Base-by-base conservation (phyloP, 257 asterid species). In the Perilla frutescens region DNA sequence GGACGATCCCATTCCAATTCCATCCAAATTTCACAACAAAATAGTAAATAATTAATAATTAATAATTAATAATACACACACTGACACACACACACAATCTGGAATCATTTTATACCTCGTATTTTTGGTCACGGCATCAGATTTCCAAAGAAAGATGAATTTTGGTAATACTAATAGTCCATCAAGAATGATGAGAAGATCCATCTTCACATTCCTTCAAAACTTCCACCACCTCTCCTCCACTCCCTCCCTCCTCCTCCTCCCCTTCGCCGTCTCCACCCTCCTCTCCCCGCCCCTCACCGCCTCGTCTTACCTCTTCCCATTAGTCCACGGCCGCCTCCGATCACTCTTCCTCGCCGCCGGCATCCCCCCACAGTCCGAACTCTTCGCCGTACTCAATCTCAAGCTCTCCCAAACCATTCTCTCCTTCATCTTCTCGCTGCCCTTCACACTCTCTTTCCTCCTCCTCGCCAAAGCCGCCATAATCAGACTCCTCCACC, bases 401-500 rank as follows among this genome's bases (percentile, higher is more conserved):
- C 82, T 88, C 43, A 91, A 86, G 71, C 96, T 94, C 82, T 80
- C 98, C 61, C 97, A 87, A 14, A 84, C 98, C 55, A 72, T 86
- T 7, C 68, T 84, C 36, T 77, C 87, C 1, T 88, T 80, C 39
- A 59, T 85, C 51, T 77, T 91, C 62, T 61, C 77, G 47, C 65
- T 83, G 14, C 98, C 99, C 77, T 85, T 87, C 48, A 61, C 92
- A 12, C 73, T 91, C 31, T 84, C 99, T 41, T 87, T 78, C 58
- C 89, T 84, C 80, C 98, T 94, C 58, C 81, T 87, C 39, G 72
- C 93, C 6, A 94, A 94, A 47, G 81, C 92, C 49, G 62, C 82
- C 31, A 65, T 82, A 1, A 76, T 94, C 41, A 76, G 37, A 29
- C 49, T 78, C 70, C 85, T 90, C 0, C 59, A 39, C 7, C 71